phyloP scores from a whole-genome alignment of 208 protist species.

The Wallacemonas sp. region DNA sequence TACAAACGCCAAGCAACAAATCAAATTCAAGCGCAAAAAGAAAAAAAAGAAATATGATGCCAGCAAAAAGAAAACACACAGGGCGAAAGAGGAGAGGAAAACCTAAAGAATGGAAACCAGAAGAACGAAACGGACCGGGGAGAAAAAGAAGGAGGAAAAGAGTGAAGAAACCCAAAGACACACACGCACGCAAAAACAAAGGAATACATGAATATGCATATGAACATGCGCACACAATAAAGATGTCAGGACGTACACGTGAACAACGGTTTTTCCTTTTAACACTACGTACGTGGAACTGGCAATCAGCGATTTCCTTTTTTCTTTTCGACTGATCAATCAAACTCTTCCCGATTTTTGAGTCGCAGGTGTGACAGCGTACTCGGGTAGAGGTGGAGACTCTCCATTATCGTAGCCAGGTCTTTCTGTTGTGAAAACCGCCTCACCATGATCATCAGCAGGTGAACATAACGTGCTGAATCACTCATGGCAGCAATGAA shows the following conservation, averaged over 20 bases:
- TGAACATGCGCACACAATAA: not conserved
- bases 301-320: not conserved
- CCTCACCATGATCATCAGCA: not conserved
- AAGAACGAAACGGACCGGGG: not conserved
- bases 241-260: no score
- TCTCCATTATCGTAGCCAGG: no score
- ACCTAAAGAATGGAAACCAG: slow-evolving; percentile 9
- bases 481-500: no score
- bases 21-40: no score
- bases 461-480: no score
- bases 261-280: no score
- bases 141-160: slow-evolving; percentile 1
- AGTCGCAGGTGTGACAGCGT: no score
- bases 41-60: slow-evolving; percentile 16
- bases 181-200: no score
- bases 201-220: not conserved
- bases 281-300: not conserved
- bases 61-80: slow-evolving; percentile 7
- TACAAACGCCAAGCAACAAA: no score
- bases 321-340: not conserved
- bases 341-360: not conserved
- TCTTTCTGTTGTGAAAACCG: not conserved
- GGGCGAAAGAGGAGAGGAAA: not conserved
- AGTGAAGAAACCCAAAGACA: not conserved
- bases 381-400: no score